Base-by-base conservation (phyloP, 345 rosid genomes). In the Mallotus nudiflorus region DNA sequence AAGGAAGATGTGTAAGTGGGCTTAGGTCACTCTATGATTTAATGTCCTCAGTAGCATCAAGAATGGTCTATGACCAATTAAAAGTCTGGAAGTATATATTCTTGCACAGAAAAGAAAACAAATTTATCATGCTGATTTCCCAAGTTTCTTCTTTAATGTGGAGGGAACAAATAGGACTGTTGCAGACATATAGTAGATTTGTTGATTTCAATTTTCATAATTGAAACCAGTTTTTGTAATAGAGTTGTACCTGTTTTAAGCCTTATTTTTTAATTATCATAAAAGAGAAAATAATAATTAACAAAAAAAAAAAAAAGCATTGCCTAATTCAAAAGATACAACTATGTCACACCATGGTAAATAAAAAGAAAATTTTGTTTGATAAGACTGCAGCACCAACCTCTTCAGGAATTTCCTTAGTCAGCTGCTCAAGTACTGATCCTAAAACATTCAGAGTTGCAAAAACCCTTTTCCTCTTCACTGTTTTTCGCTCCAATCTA, bases 321-420 rank as follows among this genome's bases (percentile, higher is more conserved):
- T 3, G 20, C 18, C 35, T 29, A 18, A 28, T 50, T 28, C 35
- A 50, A 24, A 71, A 61, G 61, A 19, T 11, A 54, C 4, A 19
- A 44, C 11, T 22, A 20, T 51, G 15, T 37, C 31, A 54, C 25
- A 42, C 58, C 8, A 67, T 52, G 52, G 19, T 39, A 53, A 6
- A 19, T n/a, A 28, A 67, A 7, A 39, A 35, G 50, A 28, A 76
- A 75, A 52, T 19, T n/a, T 39, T n/a, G 28, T 28, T 4, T 45
- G 28, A 68, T 53, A 78, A 48, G 52, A 42, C 9, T 31, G 60
- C 6, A 29, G 56, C 52, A 48, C 80, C 52, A 78, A 94, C 98
- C 96, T 90, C 99, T 68, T 85, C 93, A 46, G 99, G 99, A 50
- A 92, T 82, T 52, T 95, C 97, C 78, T 85, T 71, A 33, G 87